Evolutionary conservation across 257 asterid genomes (phyloP), one percentile per base, ranked within the genome.

Genomic region (Solanum bukasovii): DNA sequence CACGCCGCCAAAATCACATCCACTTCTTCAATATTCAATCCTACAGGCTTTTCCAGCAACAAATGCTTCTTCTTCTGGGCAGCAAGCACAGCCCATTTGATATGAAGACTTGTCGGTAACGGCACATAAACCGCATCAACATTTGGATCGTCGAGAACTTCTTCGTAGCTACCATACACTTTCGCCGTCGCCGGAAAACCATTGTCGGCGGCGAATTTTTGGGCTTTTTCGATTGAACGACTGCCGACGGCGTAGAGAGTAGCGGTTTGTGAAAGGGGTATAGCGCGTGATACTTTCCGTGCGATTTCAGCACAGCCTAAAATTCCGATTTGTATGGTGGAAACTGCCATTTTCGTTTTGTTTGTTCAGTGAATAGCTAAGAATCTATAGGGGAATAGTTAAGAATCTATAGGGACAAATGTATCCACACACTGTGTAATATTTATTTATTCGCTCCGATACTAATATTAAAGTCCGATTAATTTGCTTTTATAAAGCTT

Each of bases 51-150:
- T 91, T 95, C 98, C 83, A 92, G 49, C 35, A 95, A 93, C 91
- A 95, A 3, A 87, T 95, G 98, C 85, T 94, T 95, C 91, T 93
- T 93, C 92, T 93, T 93, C 89, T 82, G 92, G 83, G 97, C 98
- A 16, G 94, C 98, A 84, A 93, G 89, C 42, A 95, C 95, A 5
- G 95, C 96, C 97, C 98, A 95, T 88, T 93, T 92, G 42, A 93
- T 7, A 88, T 94, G 98, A 46, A 95, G 88, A 85, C 97, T 94
- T 23, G 98, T 94, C 14, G 97, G 98, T 42, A 95, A 67, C 10
- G 98, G 97, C 68, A 94, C 29, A 88, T 95, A 94, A 18, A 93
- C 97, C 61, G 94, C 98, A 89, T 93, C 98, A 21, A 95, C 95
- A 9, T 94, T 93, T 21, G 96, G 95, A 13, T 94, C 97, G 9